Conservation (phyloP, 2,329 filamentous ascomycete genomes). For the Penicillium sp. region DNA sequence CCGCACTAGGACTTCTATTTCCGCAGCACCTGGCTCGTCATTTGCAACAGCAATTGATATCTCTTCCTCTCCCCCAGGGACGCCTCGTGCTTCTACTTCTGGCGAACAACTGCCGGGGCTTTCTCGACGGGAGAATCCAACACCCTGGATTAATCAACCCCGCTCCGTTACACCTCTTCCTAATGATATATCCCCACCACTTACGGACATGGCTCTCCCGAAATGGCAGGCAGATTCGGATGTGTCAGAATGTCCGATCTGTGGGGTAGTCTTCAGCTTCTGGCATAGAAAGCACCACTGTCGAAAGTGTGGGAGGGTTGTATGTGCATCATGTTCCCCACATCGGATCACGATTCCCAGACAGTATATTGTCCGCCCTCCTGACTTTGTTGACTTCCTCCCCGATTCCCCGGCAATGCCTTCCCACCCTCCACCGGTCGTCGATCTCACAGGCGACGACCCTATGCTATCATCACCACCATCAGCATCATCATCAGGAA, state of each 20-base stretch:
- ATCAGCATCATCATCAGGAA: conserved; percentile 5
- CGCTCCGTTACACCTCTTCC: neutral
- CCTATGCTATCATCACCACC: conserved; percentile 24
- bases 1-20: conserved; percentile 10
- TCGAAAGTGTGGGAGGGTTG: conserved; percentile 91
- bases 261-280: conserved; percentile 73
- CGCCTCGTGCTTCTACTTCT: conserved; percentile 1
- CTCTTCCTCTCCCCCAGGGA: conserved; percentile 30
- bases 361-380: conserved; percentile 85
- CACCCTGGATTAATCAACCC: conserved; percentile 12
- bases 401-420: conserved; percentile 44
- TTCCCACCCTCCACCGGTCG: conserved; percentile 44
- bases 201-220: conserved; percentile 51
- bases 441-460: conserved; percentile 49
- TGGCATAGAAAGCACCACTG: conserved; percentile 92
- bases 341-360: conserved; percentile 93
- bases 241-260: conserved; percentile 81
- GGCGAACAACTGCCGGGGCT: neutral
- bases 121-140: neutral
- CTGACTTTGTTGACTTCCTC: conserved; percentile 45
- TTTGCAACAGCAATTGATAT: conserved; percentile 37
- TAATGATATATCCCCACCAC: neutral
- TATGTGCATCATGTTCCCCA: conserved; percentile 85
- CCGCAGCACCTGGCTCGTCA: conserved; percentile 29
- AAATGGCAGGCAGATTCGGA: conserved; percentile 87